phyloP scores from a whole-genome alignment of 73 alveolate species.

The Breviolum minutum region DNA sequence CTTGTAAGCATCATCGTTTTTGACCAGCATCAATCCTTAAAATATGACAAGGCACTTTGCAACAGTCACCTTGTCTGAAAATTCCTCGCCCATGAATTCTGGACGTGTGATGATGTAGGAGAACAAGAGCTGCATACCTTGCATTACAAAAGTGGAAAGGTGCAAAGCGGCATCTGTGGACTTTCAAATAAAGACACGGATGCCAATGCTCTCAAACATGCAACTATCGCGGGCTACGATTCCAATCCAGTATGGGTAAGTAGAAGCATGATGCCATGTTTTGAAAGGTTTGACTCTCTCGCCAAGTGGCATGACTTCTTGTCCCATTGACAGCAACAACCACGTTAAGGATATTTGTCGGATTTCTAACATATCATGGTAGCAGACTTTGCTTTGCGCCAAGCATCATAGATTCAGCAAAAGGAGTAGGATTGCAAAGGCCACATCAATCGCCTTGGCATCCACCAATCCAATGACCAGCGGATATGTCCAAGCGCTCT shows the following conservation, averaged over 20 bases:
- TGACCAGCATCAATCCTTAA: background rate
- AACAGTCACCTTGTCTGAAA: background rate
- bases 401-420: background rate
- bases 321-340: too few relatives aligned
- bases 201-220: too few relatives aligned
- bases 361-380: background rate
- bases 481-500: conserved; percentile 35
- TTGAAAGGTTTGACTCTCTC: too few relatives aligned
- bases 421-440: background rate
- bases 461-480: conserved; percentile 10
- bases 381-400: background rate
- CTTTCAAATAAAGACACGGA: too few relatives aligned
- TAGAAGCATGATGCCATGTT: too few relatives aligned
- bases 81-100: conserved; percentile 44
- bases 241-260: too few relatives aligned
- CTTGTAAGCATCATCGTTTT: background rate
- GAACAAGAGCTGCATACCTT: conserved; percentile 35
- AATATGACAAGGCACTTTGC: background rate
- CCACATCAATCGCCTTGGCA: background rate
- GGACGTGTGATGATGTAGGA: background rate
- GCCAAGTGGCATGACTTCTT: too few relatives aligned
- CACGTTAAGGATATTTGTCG: too few relatives aligned
- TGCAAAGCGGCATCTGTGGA: too few relatives aligned
- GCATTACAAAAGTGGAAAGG: background rate
- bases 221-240: too few relatives aligned